Base-by-base conservation (phyloP, 768 basidiomycete genomes). In the Coprinopsis strossmayeri region DNA sequence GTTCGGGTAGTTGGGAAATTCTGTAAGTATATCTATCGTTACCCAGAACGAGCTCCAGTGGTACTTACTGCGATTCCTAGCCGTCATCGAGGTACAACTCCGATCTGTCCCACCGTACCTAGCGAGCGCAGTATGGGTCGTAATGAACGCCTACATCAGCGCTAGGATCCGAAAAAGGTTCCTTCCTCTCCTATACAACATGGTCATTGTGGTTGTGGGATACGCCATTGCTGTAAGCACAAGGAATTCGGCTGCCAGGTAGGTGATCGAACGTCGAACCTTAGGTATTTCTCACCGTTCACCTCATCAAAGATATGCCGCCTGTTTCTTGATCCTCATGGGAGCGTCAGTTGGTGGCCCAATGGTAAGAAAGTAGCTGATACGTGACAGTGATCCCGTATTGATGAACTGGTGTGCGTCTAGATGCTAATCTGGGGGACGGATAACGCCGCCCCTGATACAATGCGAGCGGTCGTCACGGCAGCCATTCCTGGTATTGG, bases 381-480 rank as follows among this genome's bases (percentile, higher is more conserved):
- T 15, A 32, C 10, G 25, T 20, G 20, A 20, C n/a, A n/a, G 17
- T 20, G 25, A 21, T 25, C 46, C 24, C 46, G 11, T 48, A 32
- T 3, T 25, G 9, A n/a, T 11, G n/a, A 7, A 23, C 17, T 26
- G 9, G 18, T 18, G 27, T 21, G n/a, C 15, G n/a, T 45, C 26
- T 20, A 73, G 60, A 60, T 68, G 34, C 57, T 74, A 21, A 61
- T 69, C 5, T 74, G 74, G 74, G 72, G 58, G 17, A 69, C 70
- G 15, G 72, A 73, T 50, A 76, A 76, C 49, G 69, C 74, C 2
- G 68, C 71, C 1, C 74, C 74, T 2, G 71, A 74, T 49, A 74
- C 74, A 11, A 64, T 74, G 44, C 60, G 68, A 39, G 73, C 71
- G 1, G 68, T 74, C 10, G 64, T 66, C 2, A 70, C 70, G n/a